phyloP scores from a whole-genome alignment of 495 filamentous ascomycete species.

The Monascus purpureus region DNA sequence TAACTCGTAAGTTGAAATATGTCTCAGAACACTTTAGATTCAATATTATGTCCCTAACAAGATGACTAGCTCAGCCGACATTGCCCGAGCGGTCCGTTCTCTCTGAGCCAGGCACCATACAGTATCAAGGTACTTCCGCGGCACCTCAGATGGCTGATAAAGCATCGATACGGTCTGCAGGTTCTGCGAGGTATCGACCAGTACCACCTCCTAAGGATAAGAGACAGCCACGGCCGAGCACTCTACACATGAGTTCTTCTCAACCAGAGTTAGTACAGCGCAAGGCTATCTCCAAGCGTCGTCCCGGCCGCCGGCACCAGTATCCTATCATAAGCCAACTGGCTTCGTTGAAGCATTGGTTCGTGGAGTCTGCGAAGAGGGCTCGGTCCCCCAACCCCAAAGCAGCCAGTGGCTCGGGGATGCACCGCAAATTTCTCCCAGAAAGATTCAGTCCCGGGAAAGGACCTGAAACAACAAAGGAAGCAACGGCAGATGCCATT shows the following conservation, averaged over 20 bases:
- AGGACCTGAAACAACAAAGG: slow-evolving; percentile 23
- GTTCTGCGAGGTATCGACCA: slow-evolving; percentile 58
- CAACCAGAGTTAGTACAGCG: slow-evolving; percentile 48
- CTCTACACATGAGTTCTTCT: slow-evolving; percentile 64
- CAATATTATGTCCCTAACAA: slow-evolving; percentile 3
- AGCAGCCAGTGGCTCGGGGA: slow-evolving; percentile 11
- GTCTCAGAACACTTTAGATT: too few relatives aligned
- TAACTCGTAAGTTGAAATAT: slow-evolving; percentile 16
- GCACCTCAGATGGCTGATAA: slow-evolving; percentile 62
- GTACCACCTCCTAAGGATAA: slow-evolving; percentile 76
- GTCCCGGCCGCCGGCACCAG: slow-evolving; percentile 44
- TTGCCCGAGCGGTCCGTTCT: slow-evolving; percentile 59
- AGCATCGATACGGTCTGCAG: slow-evolving; percentile 55
- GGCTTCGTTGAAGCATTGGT: slow-evolving; percentile 79
- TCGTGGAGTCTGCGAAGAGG: slow-evolving; percentile 63
- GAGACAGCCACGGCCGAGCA: slow-evolving; percentile 58
- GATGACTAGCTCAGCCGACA: slow-evolving; percentile 23
- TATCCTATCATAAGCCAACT: slow-evolving; percentile 64
- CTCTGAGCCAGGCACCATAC: slow-evolving; percentile 39
- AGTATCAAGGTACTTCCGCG: slow-evolving; percentile 25
- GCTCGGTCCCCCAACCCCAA: slow-evolving; percentile 48
- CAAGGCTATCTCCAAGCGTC: slow-evolving; percentile 40
- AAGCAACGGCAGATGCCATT: slow-evolving; percentile 5
- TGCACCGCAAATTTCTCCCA: slow-evolving; percentile 24
- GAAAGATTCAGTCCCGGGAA: slow-evolving; percentile 32